Evolutionary conservation across 352 stramenopile genomes (phyloP), one percentile per base, ranked within the genome.

Genomic region (Phytophthora gonapodyides): DNA sequence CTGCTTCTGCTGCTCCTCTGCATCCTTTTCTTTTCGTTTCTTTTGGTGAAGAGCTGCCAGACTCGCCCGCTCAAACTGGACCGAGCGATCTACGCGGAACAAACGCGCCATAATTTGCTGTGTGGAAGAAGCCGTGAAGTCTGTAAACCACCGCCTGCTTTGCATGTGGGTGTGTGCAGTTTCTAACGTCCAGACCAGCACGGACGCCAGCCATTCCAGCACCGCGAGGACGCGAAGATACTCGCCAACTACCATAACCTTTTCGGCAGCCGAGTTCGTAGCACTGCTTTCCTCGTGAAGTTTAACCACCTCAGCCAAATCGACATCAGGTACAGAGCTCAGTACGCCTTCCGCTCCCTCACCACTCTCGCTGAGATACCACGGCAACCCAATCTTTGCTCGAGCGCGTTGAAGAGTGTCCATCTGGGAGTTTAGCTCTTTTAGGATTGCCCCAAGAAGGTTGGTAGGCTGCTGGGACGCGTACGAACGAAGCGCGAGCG

Each of bases 401-500:
- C 80, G 66, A 12, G 69, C 65, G 3, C 51, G 43, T 35, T 80
- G 67, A 7, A 93, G 53, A 4, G 36, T 65, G 19, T 90, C 74
- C 16, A 95, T 60, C 45, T 89, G 73, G 6, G 61, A 63, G 24
- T 61, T 44, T 30, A 97, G 34, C 44, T 96, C 78, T 42, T 78
- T 73, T 44, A 93, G 73, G 11, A 96, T 66, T 27, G 75, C 65
- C 19, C 64, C 75, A 2, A 97, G 58, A 66, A 97, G 88, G 41
- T 78, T 88, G 12, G 81, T 84, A 16, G 94, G 94, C 53, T 97
- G 90, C 37, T 97, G 81, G 10, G 90, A 78, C 6, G 88, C 84
- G 53, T 97, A 97, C 17, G 91, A 90, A 53, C 92, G 89, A 47
- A 98, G 72, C 15, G 90, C 88, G 19, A 94, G 58, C 4, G 83